A percentile compares a stretch with the other conserved stretches of the same genome.
phyloP scores from a whole-genome alignment of 202 grass and related monocot species.

The Hordeum pubiflorum region DNA sequence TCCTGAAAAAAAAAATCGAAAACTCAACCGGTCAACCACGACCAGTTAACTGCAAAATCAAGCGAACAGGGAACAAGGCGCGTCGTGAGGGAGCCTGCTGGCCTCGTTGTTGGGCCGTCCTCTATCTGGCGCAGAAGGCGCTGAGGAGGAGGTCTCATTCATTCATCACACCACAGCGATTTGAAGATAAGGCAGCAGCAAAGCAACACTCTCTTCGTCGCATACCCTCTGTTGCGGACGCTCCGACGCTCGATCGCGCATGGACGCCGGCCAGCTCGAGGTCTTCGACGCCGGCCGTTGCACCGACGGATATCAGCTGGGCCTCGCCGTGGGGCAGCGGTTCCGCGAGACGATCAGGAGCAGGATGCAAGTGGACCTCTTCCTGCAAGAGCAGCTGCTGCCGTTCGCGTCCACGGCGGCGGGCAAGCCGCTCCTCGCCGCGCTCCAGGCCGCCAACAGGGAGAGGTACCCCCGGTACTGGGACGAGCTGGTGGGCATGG shows the following conservation, averaged over 20 bases:
- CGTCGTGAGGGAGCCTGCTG: too few species aligned
- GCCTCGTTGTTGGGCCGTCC: too few species aligned
- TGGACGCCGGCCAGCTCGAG: slow-evolving; percentile 23
- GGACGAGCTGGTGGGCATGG: slow-evolving; percentile 69
- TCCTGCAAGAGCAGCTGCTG: slow-evolving; percentile 64
- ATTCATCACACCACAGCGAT: neutral
- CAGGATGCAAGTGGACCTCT: slow-evolving; percentile 44
- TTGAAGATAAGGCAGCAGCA: slow-evolving; percentile 16
- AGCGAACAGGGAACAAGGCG: too few species aligned
- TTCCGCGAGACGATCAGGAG: slow-evolving; percentile 59
- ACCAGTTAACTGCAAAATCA: too few species aligned
- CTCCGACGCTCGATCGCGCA: neutral
- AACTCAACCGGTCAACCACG: too few species aligned
- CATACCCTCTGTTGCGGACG: neutral
- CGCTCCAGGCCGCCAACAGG: slow-evolving; percentile 48
- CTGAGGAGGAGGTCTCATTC: too few species aligned
- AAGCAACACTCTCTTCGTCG: neutral
- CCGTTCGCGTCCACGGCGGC: slow-evolving; percentile 52
- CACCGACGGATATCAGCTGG: slow-evolving; percentile 32
- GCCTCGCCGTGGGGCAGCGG: slow-evolving; percentile 41
- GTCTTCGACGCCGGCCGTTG: slow-evolving; percentile 51
- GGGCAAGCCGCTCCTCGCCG: slow-evolving; percentile 33
- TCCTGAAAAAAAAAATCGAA: too few species aligned
- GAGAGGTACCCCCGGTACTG: slow-evolving; percentile 61
- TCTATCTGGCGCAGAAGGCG: too few species aligned